phyloP scores from a whole-genome alignment of 345 rosid species.

The Acer saccharum region DNA sequence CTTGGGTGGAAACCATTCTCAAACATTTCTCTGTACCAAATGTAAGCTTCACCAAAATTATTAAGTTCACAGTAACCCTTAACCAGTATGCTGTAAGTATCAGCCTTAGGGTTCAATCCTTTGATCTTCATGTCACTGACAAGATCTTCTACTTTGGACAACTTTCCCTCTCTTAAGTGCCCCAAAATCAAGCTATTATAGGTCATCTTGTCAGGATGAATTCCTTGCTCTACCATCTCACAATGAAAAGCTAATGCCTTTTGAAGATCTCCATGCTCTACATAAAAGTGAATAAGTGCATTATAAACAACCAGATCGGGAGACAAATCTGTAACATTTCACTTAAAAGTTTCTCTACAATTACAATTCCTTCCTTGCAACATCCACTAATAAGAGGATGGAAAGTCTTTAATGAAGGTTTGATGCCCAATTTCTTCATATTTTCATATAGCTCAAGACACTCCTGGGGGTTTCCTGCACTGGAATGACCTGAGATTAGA shows the following conservation, averaged over 20 bases:
- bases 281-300: constrained; percentile 54
- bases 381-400: constrained; percentile 61
- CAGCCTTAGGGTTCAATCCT: constrained; percentile 57
- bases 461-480: constrained; percentile 45
- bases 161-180: constrained; percentile 46
- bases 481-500: constrained; percentile 64
- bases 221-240: constrained; percentile 58
- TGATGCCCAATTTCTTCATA: constrained; percentile 61
- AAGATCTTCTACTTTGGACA: constrained; percentile 40
- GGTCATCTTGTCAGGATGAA: constrained; percentile 57
- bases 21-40: constrained; percentile 76
- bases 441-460: constrained; percentile 66
- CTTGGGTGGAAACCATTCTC: constrained; percentile 49
- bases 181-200: constrained; percentile 72
- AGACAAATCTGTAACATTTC: constrained; percentile 56
- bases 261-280: constrained; percentile 47
- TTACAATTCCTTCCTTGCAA: constrained; percentile 44
- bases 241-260: constrained; percentile 48
- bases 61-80: constrained; percentile 56
- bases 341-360: constrained; percentile 48
- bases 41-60: constrained; percentile 58
- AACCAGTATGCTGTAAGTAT: constrained; percentile 65
- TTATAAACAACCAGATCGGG: constrained; percentile 65
- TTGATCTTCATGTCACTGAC: constrained; percentile 56
- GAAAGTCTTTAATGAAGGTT: constrained; percentile 57